Evolutionary conservation across 805 yeast genomes (phyloP).

Genomic region (Wickerhamomyces chaumierensis): DNA sequence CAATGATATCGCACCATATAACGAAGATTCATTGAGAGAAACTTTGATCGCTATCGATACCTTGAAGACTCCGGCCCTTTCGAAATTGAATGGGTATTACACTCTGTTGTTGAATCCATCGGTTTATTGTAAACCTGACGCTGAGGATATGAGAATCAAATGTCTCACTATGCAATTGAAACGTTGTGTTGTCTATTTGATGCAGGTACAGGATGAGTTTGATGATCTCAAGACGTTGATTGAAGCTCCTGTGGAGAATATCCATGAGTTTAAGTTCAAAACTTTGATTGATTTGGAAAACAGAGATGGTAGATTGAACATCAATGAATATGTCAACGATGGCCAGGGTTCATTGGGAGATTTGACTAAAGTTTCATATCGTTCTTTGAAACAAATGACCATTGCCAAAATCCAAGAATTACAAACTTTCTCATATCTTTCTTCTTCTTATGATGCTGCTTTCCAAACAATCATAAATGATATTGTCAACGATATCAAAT

Average conservation of each 20-base stretch:
- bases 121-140: slow-evolving; percentile 29
- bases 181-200: slow-evolving; percentile 68
- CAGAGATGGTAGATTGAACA: slow-evolving; percentile 23
- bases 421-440: slow-evolving; percentile 52
- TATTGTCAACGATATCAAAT: slow-evolving; percentile 68
- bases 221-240: slow-evolving; percentile 57
- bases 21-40: slow-evolving; percentile 44
- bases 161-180: slow-evolving; percentile 67
- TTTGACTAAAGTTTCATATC: slow-evolving; percentile 41
- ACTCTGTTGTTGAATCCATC: slow-evolving; percentile 52
- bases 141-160: slow-evolving; percentile 44
- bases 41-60: slow-evolving; percentile 31
- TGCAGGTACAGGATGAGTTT: slow-evolving; percentile 67
- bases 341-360: slow-evolving; percentile 38
- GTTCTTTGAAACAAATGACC: slow-evolving; percentile 67
- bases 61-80: slow-evolving; percentile 31
- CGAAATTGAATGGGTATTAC: slow-evolving; percentile 40
- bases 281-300: slow-evolving; percentile 41
- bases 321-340: slow-evolving; percentile 29
- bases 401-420: slow-evolving; percentile 66
- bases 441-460: slow-evolving; percentile 43
- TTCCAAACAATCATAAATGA: slow-evolving; percentile 75
- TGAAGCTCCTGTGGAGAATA: slow-evolving; percentile 51
- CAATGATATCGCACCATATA: slow-evolving; percentile 31
- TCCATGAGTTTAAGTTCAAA: slow-evolving; percentile 58